These are phyloP conservation scores for Penium margaritaceum DNA, from an alignment of 139 green algal species.

Conservation along the genomic window DNA sequence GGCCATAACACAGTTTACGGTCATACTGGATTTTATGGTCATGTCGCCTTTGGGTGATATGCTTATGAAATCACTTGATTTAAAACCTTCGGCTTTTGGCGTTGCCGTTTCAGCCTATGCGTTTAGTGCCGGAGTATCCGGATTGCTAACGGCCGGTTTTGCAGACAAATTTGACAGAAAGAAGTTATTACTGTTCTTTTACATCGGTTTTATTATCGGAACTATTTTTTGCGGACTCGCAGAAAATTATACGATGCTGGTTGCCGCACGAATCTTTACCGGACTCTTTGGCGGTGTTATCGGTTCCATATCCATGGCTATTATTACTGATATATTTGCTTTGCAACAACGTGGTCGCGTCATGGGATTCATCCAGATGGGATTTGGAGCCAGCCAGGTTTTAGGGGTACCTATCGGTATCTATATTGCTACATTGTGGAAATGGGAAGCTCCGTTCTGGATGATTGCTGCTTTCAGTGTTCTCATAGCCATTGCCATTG, in stretches of 20 bases:
- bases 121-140: background rate
- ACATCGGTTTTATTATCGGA: background rate
- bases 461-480: background rate
- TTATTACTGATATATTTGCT: background rate
- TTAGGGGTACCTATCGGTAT: background rate
- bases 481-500: background rate
- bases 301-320: background rate
- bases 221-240: background rate
- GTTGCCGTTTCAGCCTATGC: background rate
- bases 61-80: background rate
- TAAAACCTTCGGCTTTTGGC: background rate
- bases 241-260: background rate
- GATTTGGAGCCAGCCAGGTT: background rate
- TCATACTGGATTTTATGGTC: background rate
- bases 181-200: background rate
- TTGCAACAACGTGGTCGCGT: background rate
- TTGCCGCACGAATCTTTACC: background rate
- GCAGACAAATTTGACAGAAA: background rate
- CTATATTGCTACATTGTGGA: background rate
- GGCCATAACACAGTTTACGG: background rate
- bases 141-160: background rate
- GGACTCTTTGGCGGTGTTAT: background rate
- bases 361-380: background rate
- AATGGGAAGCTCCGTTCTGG: background rate
- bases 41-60: background rate